Base-by-base conservation (phyloP, 805 yeast genomes). In the Metahyphopichia silvanorum region DNA sequence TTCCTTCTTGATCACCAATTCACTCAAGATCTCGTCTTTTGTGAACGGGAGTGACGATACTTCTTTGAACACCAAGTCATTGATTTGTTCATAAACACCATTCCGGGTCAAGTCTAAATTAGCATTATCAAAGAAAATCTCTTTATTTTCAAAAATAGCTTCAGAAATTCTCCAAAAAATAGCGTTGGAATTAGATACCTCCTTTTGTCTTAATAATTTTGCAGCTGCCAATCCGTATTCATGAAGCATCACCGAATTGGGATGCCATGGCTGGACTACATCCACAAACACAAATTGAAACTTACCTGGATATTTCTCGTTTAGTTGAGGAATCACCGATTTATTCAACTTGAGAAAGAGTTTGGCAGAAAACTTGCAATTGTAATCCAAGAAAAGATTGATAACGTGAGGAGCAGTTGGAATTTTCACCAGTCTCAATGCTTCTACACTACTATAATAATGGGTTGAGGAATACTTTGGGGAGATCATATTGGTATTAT, bases 211-310 rank as follows among this genome's bases (percentile, higher is more conserved):
- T 72, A 86, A 74, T 53, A 82, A 77, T 30, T 72, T 63, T n/a
- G 83, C 84, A 19, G 81, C 79, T 0, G 81, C 88, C 16, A 87
- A 55, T 0, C 83, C 70, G 25, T 83, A 82, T 50, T 87, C 95
- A 52, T 82, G 82, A 24, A 78, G 63, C 22, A 76, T 57, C 4
- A 76, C 71, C 1, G 91, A 80, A 35, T 78, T 76, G 27, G 89
- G 81, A 54, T 87, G 96, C 95, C 95, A 87, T 43, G 94, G 93
- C 63, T 87, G 96, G n/a, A 83, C 68, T 25, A 81, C 87, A 49
- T 85, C 82, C 40, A 79, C 71, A 55, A 82, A 76, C 8, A 78
- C 74, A 39, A 85, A 70, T 43, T 76, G 75, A 45, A 81, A 74
- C 38, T 71, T 54, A 36, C 67, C 68, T 1, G 79, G 73, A 32